Evolutionary conservation across 768 basidiomycete genomes (phyloP), one percentile per base, ranked within the genome.

Genomic region (Mrakia gelida): DNA sequence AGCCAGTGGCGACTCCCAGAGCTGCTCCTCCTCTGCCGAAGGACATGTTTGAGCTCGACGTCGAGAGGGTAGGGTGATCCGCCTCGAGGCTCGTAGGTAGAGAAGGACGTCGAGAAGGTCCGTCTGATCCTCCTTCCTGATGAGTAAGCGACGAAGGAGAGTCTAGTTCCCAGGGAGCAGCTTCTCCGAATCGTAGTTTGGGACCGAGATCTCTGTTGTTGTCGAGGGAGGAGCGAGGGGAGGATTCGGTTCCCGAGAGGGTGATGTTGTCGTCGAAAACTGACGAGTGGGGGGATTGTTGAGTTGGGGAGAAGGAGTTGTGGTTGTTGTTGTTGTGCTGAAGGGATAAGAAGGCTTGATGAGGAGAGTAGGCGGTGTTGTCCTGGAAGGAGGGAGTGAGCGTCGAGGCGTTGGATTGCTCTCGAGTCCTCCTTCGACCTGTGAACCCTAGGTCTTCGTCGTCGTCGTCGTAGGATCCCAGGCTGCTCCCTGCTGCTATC

Each of bases 161-260:
- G 63, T 65, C 63, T 13, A 65, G 63, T 16, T 65, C 63, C 63
- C 63, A 65, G 32, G 63, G 63, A 28, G 63, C 63, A 21, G 18
- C 34, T 30, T 65, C 63, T 38, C 63, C 63, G 32, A 65, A 65
- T 21, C 63, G 63, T 38, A 65, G 63, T 30, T 65, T 65, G 10
- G 63, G 63, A 16, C 63, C 63, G 63, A 62, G n/a, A 18, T 32
- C 63, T 16, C 34, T 5, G 63, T 65, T 38, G 30, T 28, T 32
- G 63, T 65, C 63, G 63, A 65, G 4, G 30, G 63, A 65, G n/a
- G 34, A 32, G 30, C 63, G 63, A 30, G 63, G 28, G 15, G 63
- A 63, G 62, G n/a, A 32, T n/a, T 21, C 18, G 30, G 63, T 28
- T 21, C 63, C 63, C 7, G 63, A 65, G 30, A 65, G 63, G n/a